Conservation (phyloP, 805 yeast genomes). For the Barnettozyma botsteinii region DNA sequence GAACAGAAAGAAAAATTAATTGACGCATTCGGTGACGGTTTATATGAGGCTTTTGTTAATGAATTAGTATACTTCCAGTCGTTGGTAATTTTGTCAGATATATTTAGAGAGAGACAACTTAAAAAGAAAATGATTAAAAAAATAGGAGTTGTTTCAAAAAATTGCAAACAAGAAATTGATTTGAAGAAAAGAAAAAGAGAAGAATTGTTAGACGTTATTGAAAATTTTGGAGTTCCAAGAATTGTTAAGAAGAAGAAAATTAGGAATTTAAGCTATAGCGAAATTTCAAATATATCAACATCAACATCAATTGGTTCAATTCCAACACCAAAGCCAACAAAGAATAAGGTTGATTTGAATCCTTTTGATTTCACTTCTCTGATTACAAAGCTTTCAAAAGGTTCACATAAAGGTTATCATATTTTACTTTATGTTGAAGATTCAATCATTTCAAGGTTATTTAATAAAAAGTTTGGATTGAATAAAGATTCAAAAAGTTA, state of each 20-base stretch:
- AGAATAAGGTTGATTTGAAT: slow-evolving; percentile 18
- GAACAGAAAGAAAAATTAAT: slow-evolving; percentile 27
- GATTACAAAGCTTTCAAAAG: slow-evolving; percentile 5
- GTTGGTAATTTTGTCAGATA: slow-evolving; percentile 42
- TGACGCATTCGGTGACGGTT: slow-evolving; percentile 39
- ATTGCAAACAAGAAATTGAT: slow-evolving; percentile 21
- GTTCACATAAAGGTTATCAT: slow-evolving; percentile 4
- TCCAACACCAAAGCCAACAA: slow-evolving; percentile 5
- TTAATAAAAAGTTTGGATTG: slow-evolving; percentile 30
- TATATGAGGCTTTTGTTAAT: slow-evolving; percentile 55
- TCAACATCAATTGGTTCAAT: slow-evolving; percentile 6
- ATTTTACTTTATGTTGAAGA: slow-evolving; percentile 18
- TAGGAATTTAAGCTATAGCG: slow-evolving; percentile 1
- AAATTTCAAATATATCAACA: slow-evolving; percentile 5
- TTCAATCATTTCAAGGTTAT: slow-evolving; percentile 28
- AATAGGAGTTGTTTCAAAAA: slow-evolving; percentile 28
- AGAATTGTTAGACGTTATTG: slow-evolving; percentile 33
- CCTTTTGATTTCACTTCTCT: slow-evolving; percentile 22
- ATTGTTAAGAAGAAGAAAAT: slow-evolving; percentile 21
- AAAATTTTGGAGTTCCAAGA: slow-evolving; percentile 31
- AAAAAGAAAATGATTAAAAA: slow-evolving; percentile 28
- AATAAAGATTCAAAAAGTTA: slow-evolving; percentile 3
- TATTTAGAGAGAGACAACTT: slow-evolving; percentile 28
- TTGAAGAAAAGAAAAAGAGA: slow-evolving; percentile 33
- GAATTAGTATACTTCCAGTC: slow-evolving; percentile 45